phyloP scores from a whole-genome alignment of 2,329 filamentous ascomycete genomes.

The Davidsoniella virescens region DNA sequence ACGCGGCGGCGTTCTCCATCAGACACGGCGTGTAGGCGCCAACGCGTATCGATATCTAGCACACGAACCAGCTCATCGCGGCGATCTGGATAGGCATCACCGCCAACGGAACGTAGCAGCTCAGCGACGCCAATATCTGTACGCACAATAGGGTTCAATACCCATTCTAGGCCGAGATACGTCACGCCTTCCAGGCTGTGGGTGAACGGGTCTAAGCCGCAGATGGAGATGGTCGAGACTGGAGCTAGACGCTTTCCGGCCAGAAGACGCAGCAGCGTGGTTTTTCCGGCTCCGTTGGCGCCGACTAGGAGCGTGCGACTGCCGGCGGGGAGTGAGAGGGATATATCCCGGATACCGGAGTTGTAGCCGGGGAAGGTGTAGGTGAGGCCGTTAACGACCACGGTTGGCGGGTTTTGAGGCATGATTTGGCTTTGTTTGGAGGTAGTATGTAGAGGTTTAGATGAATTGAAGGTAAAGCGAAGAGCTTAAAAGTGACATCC shows the following conservation, averaged over 20 bases:
- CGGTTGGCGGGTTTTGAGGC: constrained; percentile 33
- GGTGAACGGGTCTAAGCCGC: constrained; percentile 81
- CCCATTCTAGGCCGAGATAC: constrained; percentile 95
- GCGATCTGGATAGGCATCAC: constrained; percentile 63
- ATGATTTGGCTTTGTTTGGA: constrained; percentile 16
- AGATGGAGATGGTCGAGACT: constrained; percentile 54
- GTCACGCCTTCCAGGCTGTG: constrained; percentile 82
- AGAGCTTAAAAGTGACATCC: no score
- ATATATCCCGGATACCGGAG: constrained; percentile 59
- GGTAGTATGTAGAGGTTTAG: no score
- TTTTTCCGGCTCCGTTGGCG: constrained; percentile 95
- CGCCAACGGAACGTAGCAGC: constrained; percentile 71
- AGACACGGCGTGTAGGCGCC: constrained; percentile 91
- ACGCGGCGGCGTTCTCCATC: constrained; percentile 86
- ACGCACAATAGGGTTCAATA: constrained; percentile 88
- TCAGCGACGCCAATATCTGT: constrained; percentile 86
- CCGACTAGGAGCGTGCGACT: constrained; percentile 86
- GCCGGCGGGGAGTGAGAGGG: constrained; percentile 59
- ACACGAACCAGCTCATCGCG: constrained; percentile 77
- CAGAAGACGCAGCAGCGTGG: constrained; percentile 83
- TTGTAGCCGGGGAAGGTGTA: constrained; percentile 82
- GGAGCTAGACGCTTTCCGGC: constrained; percentile 91
- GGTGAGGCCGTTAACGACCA: constrained; percentile 59
- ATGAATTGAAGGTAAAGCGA: neutral
- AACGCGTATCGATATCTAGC: constrained; percentile 77